Percentiles rank a stretch among this genome's conserved stretches.
Conservation (phyloP, 441 rosid genomes). For the Euphorbia neoarborescens region DNA sequence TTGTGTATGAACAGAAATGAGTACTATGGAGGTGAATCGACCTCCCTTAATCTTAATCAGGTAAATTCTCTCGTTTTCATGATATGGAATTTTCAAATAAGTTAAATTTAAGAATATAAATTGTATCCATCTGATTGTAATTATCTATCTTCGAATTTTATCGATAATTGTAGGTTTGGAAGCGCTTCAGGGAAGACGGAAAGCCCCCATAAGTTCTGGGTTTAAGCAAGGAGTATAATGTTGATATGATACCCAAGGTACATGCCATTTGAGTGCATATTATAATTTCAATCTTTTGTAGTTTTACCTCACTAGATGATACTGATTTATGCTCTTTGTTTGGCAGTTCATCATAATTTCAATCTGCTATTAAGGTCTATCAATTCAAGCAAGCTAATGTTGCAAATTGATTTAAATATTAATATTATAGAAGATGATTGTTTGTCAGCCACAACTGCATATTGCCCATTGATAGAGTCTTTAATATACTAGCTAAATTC, state of each 20-base stretch:
- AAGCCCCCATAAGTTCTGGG: slow-evolving; percentile 67
- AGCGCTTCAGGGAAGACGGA: slow-evolving; percentile 60
- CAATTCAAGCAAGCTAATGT: too few species aligned
- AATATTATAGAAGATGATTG: slow-evolving; percentile 83
- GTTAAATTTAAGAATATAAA: background rate
- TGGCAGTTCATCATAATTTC: slow-evolving; percentile 72
- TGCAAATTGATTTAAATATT: too few species aligned
- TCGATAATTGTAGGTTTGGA: slow-evolving; percentile 53
- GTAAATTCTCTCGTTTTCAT: slow-evolving; percentile 25
- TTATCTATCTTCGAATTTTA: background rate
- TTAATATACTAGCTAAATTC: too few species aligned
- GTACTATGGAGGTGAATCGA: slow-evolving; percentile 77
- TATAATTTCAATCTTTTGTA: background rate
- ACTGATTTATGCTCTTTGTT: background rate
- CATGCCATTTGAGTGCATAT: background rate
- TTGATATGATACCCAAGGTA: slow-evolving; percentile 87
- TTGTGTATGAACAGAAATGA: slow-evolving; percentile 86
- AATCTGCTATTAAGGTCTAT: too few species aligned
- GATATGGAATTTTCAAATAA: background rate
- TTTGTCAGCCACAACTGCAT: slow-evolving; percentile 66
- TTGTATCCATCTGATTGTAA: background rate
- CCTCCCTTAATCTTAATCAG: slow-evolving; percentile 75
- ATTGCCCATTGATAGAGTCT: slow-evolving; percentile 78
- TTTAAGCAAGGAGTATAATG: slow-evolving; percentile 69
- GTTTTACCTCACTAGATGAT: background rate